These are phyloP conservation scores for Acacia confusa DNA, from an alignment of 306 rosid species.

Conservation along the genomic window DNA sequence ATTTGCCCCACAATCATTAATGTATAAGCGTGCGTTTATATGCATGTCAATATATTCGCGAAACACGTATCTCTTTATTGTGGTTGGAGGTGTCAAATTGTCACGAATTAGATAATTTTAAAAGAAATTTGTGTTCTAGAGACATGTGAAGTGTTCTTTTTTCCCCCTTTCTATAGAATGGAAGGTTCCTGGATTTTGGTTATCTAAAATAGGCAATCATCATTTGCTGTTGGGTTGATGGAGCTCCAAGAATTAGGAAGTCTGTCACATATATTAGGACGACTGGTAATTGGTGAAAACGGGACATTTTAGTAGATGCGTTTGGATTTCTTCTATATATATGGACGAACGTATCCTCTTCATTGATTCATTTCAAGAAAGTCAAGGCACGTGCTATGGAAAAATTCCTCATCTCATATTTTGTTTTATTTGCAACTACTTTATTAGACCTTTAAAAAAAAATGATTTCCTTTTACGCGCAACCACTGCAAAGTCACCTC, in stretches of 20 bases:
- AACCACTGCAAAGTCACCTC: not conserved
- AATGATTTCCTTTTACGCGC: not conserved
- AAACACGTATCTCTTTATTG: no score
- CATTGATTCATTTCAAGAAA: not conserved
- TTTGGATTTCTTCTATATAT: not conserved
- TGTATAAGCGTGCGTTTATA: no score
- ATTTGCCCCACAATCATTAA: no score
- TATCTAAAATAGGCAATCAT: not conserved
- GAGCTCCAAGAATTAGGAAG: not conserved
- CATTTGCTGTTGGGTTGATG: not conserved
- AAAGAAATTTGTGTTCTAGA: no score
- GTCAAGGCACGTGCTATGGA: slow-evolving; percentile 38
- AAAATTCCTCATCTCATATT: not conserved
- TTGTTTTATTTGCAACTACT: not conserved
- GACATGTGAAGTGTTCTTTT: no score
- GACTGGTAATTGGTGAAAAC: not conserved
- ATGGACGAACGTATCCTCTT: not conserved
- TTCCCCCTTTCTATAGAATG: no score
- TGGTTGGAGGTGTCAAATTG: no score
- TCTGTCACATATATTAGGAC: not conserved
- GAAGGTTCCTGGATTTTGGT: not conserved
- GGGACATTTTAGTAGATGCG: not conserved
- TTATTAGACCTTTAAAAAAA: not conserved
- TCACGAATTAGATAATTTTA: no score
- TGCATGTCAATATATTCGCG: no score